Conservation (phyloP, 352 stramenopile genomes). For the Lagenidium sp. region DNA sequence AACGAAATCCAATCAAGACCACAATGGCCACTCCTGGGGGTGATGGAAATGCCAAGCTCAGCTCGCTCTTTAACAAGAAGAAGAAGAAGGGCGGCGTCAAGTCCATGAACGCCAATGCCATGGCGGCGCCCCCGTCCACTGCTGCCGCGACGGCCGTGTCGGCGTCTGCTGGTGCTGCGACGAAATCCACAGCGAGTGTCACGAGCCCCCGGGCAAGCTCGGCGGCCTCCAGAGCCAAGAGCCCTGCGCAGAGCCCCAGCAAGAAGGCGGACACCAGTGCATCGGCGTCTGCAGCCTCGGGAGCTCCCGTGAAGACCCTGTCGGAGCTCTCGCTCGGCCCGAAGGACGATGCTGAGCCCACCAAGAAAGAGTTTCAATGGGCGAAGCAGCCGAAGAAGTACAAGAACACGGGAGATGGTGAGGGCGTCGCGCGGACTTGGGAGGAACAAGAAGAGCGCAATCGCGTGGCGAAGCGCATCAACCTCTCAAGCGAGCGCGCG, state of each 20-base stretch:
- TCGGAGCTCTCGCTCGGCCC: conserved; percentile 47
- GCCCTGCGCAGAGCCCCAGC: conserved; percentile 1
- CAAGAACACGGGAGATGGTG: conserved; percentile 46
- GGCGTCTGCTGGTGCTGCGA: conserved; percentile 4
- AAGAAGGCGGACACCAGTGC: conserved; percentile 7
- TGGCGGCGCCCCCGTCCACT: conserved; percentile 46
- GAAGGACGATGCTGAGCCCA: conserved; percentile 33
- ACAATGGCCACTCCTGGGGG: too few relatives aligned
- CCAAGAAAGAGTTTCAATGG: conserved; percentile 52
- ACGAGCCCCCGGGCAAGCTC: conserved; percentile 1
- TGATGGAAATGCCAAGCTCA: conserved; percentile 75
- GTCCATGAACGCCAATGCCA: conserved; percentile 74
- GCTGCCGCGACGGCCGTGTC: conserved; percentile 6
- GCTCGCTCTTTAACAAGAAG: conserved; percentile 75
- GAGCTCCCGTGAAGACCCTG: conserved; percentile 35
- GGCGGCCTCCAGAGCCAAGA: conserved; percentile 1
- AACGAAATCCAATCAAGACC: too few relatives aligned
- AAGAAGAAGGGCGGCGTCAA: conserved; percentile 72
- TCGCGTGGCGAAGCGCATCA: conserved; percentile 41
- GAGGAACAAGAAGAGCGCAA: conserved; percentile 70
- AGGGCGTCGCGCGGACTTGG: conserved; percentile 51
- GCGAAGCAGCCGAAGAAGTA: conserved; percentile 84
- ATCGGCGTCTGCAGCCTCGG: neutral
- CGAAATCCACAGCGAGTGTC: conserved; percentile 4
- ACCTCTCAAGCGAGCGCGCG: conserved; percentile 62